These are phyloP conservation scores for Fusarium stilboides DNA, from an alignment of 2,329 filamentous ascomycete genomes.

Conservation along the genomic window DNA sequence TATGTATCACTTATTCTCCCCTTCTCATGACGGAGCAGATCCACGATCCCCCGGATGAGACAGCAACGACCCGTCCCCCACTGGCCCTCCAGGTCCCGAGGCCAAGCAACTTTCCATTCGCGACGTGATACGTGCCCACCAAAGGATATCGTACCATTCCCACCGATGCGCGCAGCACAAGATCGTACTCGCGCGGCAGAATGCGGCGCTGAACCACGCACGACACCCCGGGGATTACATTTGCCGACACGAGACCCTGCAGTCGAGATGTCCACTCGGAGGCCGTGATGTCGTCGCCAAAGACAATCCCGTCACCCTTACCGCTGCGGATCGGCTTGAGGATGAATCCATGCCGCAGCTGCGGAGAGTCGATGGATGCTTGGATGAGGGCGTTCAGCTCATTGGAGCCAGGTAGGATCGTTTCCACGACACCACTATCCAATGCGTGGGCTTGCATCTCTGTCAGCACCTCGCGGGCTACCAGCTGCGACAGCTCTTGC, in stretches of 20 bases:
- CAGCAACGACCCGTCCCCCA: conserved; percentile 51
- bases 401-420: conserved; percentile 52
- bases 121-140: conserved; percentile 54
- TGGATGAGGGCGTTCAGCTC: conserved; percentile 45
- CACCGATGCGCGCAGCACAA: conserved; percentile 50
- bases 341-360: conserved; percentile 51
- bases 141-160: conserved; percentile 50
- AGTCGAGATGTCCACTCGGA: conserved; percentile 51
- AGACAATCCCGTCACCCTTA: conserved; percentile 58
- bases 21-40: conserved; percentile 51
- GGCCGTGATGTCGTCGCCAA: conserved; percentile 55
- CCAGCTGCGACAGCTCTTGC: conserved; percentile 53
- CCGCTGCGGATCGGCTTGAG: conserved; percentile 59
- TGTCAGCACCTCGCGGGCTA: conserved; percentile 48
- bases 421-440: conserved; percentile 53
- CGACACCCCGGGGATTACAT: conserved; percentile 15
- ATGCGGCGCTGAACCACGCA: conserved; percentile 54
- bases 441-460: conserved; percentile 48
- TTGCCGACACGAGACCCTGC: conserved; percentile 21
- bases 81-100: conserved; percentile 54
- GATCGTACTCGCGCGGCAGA: conserved; percentile 51
- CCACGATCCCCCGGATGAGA: conserved; percentile 54
- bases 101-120: conserved; percentile 50
- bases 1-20: not conserved
- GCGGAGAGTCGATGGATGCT: conserved; percentile 22